Base-by-base conservation (phyloP, 1,284 basidiomycete genomes). In the Rhodotorula sp. region DNA sequence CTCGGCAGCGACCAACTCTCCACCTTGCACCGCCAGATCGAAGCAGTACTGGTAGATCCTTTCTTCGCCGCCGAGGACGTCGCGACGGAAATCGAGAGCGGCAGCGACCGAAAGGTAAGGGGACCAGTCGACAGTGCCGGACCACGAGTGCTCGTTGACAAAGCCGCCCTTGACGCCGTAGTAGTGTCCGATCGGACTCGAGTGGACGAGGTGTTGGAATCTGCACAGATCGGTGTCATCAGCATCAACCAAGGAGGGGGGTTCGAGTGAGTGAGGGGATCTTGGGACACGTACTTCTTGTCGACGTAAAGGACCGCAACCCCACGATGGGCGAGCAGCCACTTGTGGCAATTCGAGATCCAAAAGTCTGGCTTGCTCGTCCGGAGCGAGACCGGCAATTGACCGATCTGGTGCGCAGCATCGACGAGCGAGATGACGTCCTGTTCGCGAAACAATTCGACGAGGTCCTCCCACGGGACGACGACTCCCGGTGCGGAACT, bases 321-420 rank as follows among this genome's bases (percentile, higher is more conserved):
- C 16, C 79, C 79, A 0, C 80, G 70, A 26, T 80, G 79, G 12
- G 77, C 79, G 15, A 77, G 75, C 18, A 79, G 51, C 80, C 80
- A 79, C 43, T 79, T 80, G 69, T 79, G 79, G 52, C 62, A 71
- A 65, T 79, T 80, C 31, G 71, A 72, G 21, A 76, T 65, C 65
- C 79, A 82, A 58, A 80, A 81, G 63, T 82, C 81, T 0, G 81
- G 81, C 43, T 80, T 72, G 3, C 72, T 62, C 6, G 62, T 48
- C 5, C 65, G 47, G 1, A 82, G 67, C 60, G 80, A 74, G 12
- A 81, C 62, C 2, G 76, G 73, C 26, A 79, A 75, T 65, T 82
- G 81, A 0, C 81, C 81, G 12, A 82, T 78, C 5, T 79, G 76
- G 64, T 82, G 81, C 0, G 81, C 81, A 1, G 73, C 81, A 57